Conservation (phyloP, 208 protist species). For the Leptomonas pyrrhocoris region DNA sequence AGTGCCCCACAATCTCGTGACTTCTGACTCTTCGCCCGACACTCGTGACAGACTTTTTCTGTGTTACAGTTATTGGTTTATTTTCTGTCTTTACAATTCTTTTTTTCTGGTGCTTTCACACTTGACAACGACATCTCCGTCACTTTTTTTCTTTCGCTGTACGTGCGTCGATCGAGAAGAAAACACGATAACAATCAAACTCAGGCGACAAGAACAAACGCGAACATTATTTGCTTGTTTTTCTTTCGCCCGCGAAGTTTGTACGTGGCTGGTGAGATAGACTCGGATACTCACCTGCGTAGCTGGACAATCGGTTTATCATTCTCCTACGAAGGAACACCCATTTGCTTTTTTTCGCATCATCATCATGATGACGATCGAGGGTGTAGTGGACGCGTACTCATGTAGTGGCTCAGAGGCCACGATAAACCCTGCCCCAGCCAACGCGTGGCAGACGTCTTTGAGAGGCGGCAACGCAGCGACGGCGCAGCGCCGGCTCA, state of each 20-base stretch:
- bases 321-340: neutral
- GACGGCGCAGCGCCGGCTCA: neutral
- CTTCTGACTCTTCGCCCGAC: no score
- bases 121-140: neutral
- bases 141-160: neutral
- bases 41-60: no score
- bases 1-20: no score
- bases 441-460: neutral
- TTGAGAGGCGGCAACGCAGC: neutral
- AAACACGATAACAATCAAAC: neutral
- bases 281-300: neutral
- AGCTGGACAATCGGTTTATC: neutral
- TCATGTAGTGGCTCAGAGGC: conserved; percentile 8
- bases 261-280: neutral
- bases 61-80: neutral
- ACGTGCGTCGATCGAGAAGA: neutral
- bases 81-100: conserved; percentile 4
- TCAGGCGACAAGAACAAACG: neutral
- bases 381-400: conserved; percentile 3
- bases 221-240: neutral
- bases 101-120: conserved; percentile 3
- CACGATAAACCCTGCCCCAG: neutral
- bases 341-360: conserved; percentile 13
- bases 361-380: conserved; percentile 11
- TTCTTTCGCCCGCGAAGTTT: neutral